phyloP scores from a whole-genome alignment of 345 rosid species.

The Hibiscus trionum region DNA sequence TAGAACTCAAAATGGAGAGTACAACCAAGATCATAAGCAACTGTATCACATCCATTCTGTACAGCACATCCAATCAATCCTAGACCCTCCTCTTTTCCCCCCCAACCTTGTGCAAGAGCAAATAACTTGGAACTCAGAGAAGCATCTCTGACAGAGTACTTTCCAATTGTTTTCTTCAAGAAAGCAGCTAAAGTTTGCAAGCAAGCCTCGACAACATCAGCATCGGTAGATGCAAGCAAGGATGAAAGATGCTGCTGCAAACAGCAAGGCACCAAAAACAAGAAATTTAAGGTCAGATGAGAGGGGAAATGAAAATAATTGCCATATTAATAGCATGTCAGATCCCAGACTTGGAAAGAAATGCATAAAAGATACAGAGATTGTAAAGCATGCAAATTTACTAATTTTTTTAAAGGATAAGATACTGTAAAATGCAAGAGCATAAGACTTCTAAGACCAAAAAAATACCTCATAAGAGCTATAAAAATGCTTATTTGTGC shows the following conservation, averaged over 20 bases:
- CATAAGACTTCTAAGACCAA: conserved; percentile 1
- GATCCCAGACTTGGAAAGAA: not conserved
- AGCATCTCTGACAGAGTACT: conserved; percentile 66
- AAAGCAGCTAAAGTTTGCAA: conserved; percentile 82
- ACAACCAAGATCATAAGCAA: conserved; percentile 73
- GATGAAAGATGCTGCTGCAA: conserved; percentile 93
- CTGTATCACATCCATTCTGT: conserved; percentile 52
- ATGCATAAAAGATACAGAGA: not conserved
- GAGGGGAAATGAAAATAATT: not conserved
- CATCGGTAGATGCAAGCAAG: conserved; percentile 89
- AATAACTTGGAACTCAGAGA: conserved; percentile 72
- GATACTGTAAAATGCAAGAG: not conserved
- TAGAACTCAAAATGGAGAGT: conserved; percentile 97
- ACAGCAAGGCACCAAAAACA: conserved; percentile 11
- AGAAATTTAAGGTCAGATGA: not conserved
- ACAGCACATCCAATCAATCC: conserved; percentile 74
- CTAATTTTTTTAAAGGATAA: not conserved
- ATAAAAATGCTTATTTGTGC: conserved; percentile 85
- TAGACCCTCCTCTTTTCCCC: conserved; percentile 96
- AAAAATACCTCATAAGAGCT: conserved; percentile 83
- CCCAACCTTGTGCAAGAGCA: conserved; percentile 99
- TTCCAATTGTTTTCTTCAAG: conserved; percentile 76
- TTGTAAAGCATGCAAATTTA: not conserved
- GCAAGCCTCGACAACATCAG: conserved; percentile 91
- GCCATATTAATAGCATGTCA: not conserved